phyloP scores from a whole-genome alignment of 2,329 filamentous ascomycete species.

The Aspergillus sp. region DNA sequence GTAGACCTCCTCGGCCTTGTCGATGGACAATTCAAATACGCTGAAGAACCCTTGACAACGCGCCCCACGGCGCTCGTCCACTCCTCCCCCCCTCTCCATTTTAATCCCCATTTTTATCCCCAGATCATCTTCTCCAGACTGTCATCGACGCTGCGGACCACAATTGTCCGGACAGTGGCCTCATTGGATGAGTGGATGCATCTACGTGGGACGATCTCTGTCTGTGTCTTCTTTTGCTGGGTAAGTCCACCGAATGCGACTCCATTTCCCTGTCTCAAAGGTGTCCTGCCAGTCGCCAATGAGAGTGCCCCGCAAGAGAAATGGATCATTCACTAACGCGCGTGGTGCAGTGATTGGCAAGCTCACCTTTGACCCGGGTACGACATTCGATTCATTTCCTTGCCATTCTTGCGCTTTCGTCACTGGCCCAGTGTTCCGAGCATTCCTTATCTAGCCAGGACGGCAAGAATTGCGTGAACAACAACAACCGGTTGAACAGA shows the following conservation, averaged over 20 bases:
- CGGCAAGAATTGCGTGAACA: background rate
- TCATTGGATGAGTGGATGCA: conserved; percentile 10
- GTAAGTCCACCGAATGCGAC: conserved; percentile 9
- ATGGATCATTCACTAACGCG: background rate
- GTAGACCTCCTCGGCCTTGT: background rate
- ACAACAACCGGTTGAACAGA: background rate
- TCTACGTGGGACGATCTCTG: conserved; percentile 18
- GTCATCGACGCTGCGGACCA: conserved; percentile 8
- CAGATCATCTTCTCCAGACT: conserved; percentile 9
- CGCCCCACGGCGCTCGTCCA: background rate
- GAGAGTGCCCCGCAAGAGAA: background rate
- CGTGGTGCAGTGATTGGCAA: conserved; percentile 9
- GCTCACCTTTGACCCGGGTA: background rate
- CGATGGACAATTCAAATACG: background rate
- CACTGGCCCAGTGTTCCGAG: background rate
- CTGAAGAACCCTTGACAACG: background rate
- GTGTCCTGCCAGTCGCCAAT: conserved; percentile 5
- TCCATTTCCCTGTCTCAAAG: conserved; percentile 1
- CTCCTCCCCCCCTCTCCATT: background rate
- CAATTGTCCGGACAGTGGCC: conserved; percentile 8
- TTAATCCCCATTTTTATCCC: conserved; percentile 2
- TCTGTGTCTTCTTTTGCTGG: conserved; percentile 9
- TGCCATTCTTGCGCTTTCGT: conserved; percentile 2
- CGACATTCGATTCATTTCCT: background rate
- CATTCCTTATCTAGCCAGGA: background rate